These are phyloP conservation scores for Nymphaea thermarum DNA, from an alignment of 164 flowering plant genomes.

Conservation along the genomic window DNA sequence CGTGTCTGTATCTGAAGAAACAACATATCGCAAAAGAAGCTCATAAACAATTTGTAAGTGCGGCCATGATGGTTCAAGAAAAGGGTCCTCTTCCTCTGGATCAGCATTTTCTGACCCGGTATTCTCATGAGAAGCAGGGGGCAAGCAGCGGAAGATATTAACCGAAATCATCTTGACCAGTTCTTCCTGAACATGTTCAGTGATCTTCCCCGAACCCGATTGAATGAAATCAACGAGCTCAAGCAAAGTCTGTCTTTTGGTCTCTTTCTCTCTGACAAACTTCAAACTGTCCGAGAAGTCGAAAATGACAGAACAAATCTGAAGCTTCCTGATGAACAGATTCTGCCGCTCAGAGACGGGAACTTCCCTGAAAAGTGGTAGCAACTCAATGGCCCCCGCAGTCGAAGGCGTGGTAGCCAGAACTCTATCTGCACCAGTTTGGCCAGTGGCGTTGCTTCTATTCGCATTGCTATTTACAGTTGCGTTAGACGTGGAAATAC, in stretches of 20 bases:
- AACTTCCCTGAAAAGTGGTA: slow-evolving; percentile 48
- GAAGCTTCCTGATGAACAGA: slow-evolving; percentile 40
- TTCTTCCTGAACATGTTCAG: slow-evolving; percentile 24
- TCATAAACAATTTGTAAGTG: slow-evolving; percentile 40
- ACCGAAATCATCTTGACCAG: slow-evolving; percentile 43
- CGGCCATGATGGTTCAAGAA: slow-evolving; percentile 53
- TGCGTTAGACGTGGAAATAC: slow-evolving; percentile 50
- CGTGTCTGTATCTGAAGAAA: slow-evolving; percentile 34
- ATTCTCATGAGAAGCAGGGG: slow-evolving; percentile 58
- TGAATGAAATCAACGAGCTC: slow-evolving; percentile 29
- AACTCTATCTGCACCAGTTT: slow-evolving; percentile 3
- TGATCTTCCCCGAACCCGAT: slow-evolving; percentile 20
- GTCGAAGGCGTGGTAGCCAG: slow-evolving; percentile 1
- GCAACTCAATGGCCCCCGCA: slow-evolving; percentile 25
- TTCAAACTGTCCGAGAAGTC: slow-evolving; percentile 25
- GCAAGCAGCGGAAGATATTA: slow-evolving; percentile 59
- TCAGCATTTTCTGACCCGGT: slow-evolving; percentile 42
- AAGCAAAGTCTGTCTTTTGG: slow-evolving; percentile 24
- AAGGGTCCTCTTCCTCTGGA: slow-evolving; percentile 71
- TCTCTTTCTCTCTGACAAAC: slow-evolving; percentile 24
- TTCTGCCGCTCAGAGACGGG: slow-evolving; percentile 37
- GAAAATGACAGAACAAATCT: slow-evolving; percentile 20
- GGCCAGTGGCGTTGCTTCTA: slow-evolving; percentile 5
- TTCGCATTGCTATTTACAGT: slow-evolving; percentile 6
- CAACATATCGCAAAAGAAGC: slow-evolving; percentile 30